Percentiles rank a stretch among this genome's conserved stretches.
Evolutionary conservation across 2,329 filamentous ascomycete genomes (phyloP).

Genomic region (Aspergillus fischeri): DNA sequence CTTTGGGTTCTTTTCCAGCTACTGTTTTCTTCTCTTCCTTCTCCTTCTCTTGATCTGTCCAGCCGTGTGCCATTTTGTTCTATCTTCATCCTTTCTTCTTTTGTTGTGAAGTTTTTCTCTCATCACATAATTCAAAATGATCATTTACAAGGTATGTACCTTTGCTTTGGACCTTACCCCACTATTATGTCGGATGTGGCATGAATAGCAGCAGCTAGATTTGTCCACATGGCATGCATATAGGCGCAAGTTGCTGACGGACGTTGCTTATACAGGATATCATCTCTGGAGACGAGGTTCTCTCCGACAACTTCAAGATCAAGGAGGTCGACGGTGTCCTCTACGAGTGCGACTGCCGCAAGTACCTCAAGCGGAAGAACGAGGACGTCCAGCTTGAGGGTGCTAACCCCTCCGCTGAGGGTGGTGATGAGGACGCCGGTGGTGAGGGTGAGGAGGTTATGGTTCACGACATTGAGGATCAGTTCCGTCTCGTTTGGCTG

Average conservation of each 20-base stretch:
- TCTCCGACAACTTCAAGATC: conserved; percentile 89
- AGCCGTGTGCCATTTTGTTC: conserved; percentile 20
- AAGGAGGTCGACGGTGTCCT: conserved; percentile 73
- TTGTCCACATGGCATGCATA: neutral
- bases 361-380: conserved; percentile 70
- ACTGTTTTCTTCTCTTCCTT: conserved; percentile 25
- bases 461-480: conserved; percentile 91
- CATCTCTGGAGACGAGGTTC: conserved; percentile 85
- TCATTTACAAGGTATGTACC: conserved; percentile 63
- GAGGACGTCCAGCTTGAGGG: conserved; percentile 65
- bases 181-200: conserved; percentile 1
- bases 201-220: neutral
- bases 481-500: conserved; percentile 75
- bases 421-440: conserved; percentile 63
- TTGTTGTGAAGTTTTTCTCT: conserved; percentile 15
- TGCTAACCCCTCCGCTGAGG: conserved; percentile 96
- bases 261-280: conserved; percentile 63
- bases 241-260: conserved; percentile 5
- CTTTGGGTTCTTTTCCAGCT: conserved; percentile 20
- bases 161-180: conserved; percentile 2
- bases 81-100: conserved; percentile 22
- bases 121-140: conserved; percentile 56
- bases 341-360: conserved; percentile 88
- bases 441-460: conserved; percentile 61
- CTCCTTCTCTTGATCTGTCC: conserved; percentile 25